Percentiles rank a stretch among this genome's conserved stretches.
These are phyloP conservation scores for Parastagonospora nodorum DNA, from an alignment of 2,329 filamentous ascomycete genomes.

Conservation along the genomic window DNA sequence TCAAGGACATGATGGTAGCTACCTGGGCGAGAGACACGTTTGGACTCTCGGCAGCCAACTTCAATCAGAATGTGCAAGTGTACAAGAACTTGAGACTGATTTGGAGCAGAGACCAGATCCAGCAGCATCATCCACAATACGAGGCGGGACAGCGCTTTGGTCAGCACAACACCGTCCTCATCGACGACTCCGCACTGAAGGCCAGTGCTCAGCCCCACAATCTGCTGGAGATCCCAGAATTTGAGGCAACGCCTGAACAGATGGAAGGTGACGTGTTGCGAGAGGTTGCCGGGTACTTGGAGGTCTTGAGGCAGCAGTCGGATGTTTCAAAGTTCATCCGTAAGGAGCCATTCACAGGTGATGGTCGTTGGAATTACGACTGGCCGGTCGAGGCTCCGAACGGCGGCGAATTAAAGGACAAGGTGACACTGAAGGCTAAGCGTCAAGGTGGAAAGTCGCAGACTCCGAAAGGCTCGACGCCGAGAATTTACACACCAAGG, in stretches of 20 bases:
- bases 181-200: conserved; percentile 86
- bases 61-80: conserved; percentile 74
- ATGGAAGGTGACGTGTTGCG: conserved; percentile 52
- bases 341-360: conserved; percentile 33
- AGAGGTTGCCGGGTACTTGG: conserved; percentile 59
- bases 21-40: conserved; percentile 82
- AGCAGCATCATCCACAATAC: conserved; percentile 49
- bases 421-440: conserved; percentile 7
- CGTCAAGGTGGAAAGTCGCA: too few species aligned
- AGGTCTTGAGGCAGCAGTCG: conserved; percentile 54
- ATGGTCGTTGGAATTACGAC: conserved; percentile 33
- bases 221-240: conserved; percentile 80
- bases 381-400: conserved; percentile 23
- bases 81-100: conserved; percentile 82
- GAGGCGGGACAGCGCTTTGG: conserved; percentile 62
- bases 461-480: too few species aligned
- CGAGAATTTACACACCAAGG: neutral
- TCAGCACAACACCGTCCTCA: conserved; percentile 84
- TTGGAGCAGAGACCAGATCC: conserved; percentile 63
- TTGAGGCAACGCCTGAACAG: conserved; percentile 56
- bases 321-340: conserved; percentile 69
- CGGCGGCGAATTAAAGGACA: conserved; percentile 16
- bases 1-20: conserved; percentile 64
- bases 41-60: conserved; percentile 68
- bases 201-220: conserved; percentile 83